phyloP scores from a whole-genome alignment of 2,329 filamentous ascomycete genomes.

The Cadophora luteo-olivacea region DNA sequence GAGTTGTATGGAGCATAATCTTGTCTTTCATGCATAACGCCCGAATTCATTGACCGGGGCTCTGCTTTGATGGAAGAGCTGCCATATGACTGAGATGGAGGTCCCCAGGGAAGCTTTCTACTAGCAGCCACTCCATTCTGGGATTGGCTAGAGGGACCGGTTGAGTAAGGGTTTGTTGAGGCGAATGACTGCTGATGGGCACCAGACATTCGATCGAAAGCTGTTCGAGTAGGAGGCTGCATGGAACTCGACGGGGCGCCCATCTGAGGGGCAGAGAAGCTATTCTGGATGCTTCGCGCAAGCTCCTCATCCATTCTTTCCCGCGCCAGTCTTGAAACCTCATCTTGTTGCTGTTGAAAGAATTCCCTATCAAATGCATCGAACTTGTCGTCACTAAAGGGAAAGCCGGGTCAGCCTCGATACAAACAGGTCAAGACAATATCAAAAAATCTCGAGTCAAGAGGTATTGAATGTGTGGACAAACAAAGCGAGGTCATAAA shows the following conservation, averaged over 20 bases:
- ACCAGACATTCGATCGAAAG: slow-evolving; percentile 41
- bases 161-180: slow-evolving; percentile 11
- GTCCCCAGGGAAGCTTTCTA: slow-evolving; percentile 25
- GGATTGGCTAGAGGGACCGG: background rate
- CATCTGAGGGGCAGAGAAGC: slow-evolving; percentile 17
- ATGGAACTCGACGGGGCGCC: slow-evolving; percentile 4
- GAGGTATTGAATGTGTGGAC: slow-evolving; percentile 30
- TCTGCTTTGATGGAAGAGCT: slow-evolving; percentile 23
- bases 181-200: slow-evolving; percentile 26
- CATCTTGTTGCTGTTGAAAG: slow-evolving; percentile 42
- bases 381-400: slow-evolving; percentile 39
- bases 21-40: slow-evolving; percentile 13
- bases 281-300: slow-evolving; percentile 41
- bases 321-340: slow-evolving; percentile 48
- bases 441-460: background rate
- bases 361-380: slow-evolving; percentile 30
- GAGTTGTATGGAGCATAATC: background rate
- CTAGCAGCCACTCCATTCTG: slow-evolving; percentile 20
- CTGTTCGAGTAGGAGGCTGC: slow-evolving; percentile 31
- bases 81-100: background rate
- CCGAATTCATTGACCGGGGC: slow-evolving; percentile 22
- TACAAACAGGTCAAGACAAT: background rate
- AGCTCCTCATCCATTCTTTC: slow-evolving; percentile 46
- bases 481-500: slow-evolving; percentile 38
- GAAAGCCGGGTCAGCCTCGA: slow-evolving; percentile 16